Evolutionary conservation across 2,329 filamentous ascomycete genomes (phyloP).

Genomic region (Penicillium capsulatum): DNA sequence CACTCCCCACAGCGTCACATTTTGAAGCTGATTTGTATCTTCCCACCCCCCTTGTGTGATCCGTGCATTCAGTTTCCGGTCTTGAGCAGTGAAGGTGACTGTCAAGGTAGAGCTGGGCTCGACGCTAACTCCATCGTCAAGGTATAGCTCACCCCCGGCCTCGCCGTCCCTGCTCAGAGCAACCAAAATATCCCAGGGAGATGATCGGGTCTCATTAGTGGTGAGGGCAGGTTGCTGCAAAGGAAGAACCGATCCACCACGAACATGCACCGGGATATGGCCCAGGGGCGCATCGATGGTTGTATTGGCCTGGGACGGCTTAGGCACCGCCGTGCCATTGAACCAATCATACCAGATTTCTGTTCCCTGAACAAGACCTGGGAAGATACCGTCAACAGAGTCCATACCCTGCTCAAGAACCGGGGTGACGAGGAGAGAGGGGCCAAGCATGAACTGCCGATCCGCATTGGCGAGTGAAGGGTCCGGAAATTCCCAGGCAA

Average conservation of each 20-base stretch:
- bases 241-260: conserved; percentile 64
- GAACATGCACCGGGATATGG: conserved; percentile 69
- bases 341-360: conserved; percentile 83
- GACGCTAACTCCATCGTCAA: conserved; percentile 71
- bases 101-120: conserved; percentile 52
- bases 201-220: conserved; percentile 58
- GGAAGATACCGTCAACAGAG: conserved; percentile 65
- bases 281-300: conserved; percentile 59
- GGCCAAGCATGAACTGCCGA: conserved; percentile 67
- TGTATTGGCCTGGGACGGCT: conserved; percentile 52
- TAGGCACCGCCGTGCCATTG: conserved; percentile 55
- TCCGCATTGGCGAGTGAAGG: conserved; percentile 63
- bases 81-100: conserved; percentile 46
- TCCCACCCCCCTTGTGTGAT: conserved; percentile 54
- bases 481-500: conserved; percentile 73
- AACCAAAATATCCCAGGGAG: conserved; percentile 63
- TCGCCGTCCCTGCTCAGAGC: conserved; percentile 54
- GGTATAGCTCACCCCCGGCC: conserved; percentile 61
- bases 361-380: conserved; percentile 56
- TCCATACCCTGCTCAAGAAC: conserved; percentile 59
- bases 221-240: conserved; percentile 66
- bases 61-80: conserved; percentile 30
- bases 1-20: conserved; percentile 56
- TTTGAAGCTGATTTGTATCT: conserved; percentile 57
- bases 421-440: conserved; percentile 62